Base-by-base conservation (phyloP, 257 asterid genomes). In the Leptodermis oblonga region DNA sequence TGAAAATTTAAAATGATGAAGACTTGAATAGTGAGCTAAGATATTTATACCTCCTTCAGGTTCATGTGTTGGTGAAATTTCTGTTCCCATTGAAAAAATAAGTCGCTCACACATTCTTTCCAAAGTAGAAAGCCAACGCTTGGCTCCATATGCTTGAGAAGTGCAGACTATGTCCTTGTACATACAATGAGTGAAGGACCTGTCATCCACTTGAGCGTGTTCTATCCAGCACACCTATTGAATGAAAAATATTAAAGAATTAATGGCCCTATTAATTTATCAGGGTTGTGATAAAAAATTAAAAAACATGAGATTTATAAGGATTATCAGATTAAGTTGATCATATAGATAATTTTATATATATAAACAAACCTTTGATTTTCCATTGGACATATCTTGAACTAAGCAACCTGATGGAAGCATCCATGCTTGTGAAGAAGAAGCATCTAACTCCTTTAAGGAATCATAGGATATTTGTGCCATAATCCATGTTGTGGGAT, bases 171-270 rank as follows among this genome's bases (percentile, higher is more conserved):
- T 46, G 56, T 87, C 92, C 78, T 86, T 80, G 65, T 80, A 89
- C 42, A 89, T 62, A 54, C 81, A 85, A 76, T 86, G 86, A 61
- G 83, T 86, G 48, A 69, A 60, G 12, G 63, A 58, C 71, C 82
- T 86, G 65, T 86, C 96, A 20, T 87, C 90, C 68, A 89, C 92
- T 82, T 92, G 89, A 65, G 87, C 88, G 68, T 89, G 95, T 58
- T 89, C 97, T 6, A 92, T 64, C 97, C 97, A 92, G 62, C 91
- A 83, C 53, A 91, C 85, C 97, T 91, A n/a, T n/a, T n/a, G n/a
- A n/a, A n/a, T n/a, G n/a, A n/a, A n/a, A n/a, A n/a, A n/a, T n/a
- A n/a, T n/a, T n/a, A n/a, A n/a, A n/a, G n/a, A n/a, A n/a, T n/a
- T n/a, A n/a, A n/a, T n/a, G n/a, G n/a, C n/a, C n/a, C n/a, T n/a